Evolutionary conservation across 805 yeast species (phyloP).

Genomic region (Kuraishia floccosa): DNA sequence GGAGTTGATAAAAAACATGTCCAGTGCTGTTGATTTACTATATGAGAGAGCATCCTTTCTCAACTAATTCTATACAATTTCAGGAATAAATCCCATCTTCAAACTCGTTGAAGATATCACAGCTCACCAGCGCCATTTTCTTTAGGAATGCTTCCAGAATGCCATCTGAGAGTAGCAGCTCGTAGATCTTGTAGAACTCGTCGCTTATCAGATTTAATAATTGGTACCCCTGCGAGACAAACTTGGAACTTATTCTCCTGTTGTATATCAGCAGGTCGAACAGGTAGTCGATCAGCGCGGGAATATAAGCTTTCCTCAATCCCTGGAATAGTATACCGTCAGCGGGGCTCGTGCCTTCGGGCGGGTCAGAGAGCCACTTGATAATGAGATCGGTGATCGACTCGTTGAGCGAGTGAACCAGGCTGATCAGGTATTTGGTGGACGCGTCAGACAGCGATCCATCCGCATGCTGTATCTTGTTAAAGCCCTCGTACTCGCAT

Average conservation of each 20-base stretch:
- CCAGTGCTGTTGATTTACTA: constrained; percentile 77
- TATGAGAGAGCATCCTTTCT: constrained; percentile 88
- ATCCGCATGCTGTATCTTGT: neutral
- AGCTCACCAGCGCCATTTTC: constrained; percentile 42
- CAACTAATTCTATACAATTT: constrained; percentile 28
- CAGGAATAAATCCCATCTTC: constrained; percentile 28
- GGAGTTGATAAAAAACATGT: constrained; percentile 78
- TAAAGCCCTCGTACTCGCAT: constrained; percentile 7
- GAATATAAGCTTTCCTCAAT: constrained; percentile 60
- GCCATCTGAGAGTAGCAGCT: constrained; percentile 47
- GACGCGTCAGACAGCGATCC: neutral
- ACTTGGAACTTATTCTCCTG: constrained; percentile 22
- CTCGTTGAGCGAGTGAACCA: constrained; percentile 6
- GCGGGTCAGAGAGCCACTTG: constrained; percentile 20
- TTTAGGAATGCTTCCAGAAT: constrained; percentile 41
- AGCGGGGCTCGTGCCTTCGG: constrained; percentile 5
- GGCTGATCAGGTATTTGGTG: constrained; percentile 5
- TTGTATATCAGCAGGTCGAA: constrained; percentile 43
- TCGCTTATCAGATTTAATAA: constrained; percentile 58
- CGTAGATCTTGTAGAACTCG: constrained; percentile 49
- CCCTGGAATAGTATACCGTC: constrained; percentile 34
- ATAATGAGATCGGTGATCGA: constrained; percentile 8
- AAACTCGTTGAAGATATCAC: constrained; percentile 11
- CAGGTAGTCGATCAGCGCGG: constrained; percentile 58
- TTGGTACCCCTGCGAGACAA: constrained; percentile 44